Evolutionary conservation across 2,329 filamentous ascomycete genomes (phyloP).

Genomic region (Purpureocillium lavendulum): DNA sequence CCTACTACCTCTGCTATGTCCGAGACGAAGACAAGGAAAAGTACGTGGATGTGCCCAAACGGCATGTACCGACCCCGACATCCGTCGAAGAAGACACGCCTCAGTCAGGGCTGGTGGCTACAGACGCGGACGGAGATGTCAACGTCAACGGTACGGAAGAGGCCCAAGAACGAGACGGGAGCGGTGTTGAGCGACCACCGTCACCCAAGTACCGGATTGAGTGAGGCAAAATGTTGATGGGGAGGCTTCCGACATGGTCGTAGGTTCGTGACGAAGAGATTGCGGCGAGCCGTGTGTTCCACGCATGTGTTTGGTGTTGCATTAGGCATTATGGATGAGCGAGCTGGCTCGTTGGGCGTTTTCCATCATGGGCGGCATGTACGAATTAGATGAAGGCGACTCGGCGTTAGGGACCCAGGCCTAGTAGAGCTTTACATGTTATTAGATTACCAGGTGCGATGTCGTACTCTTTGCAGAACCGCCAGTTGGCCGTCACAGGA

Average conservation of each 20-base stretch:
- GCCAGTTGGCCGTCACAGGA: too few species aligned
- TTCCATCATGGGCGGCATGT: too few species aligned
- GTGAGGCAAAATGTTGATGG: not conserved
- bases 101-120: not conserved
- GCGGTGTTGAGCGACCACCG: not conserved
- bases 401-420: too few species aligned
- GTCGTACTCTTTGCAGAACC: too few species aligned
- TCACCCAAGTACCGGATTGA: conserved; percentile 2
- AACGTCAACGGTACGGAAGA: conserved; percentile 6
- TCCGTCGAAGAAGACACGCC: conserved; percentile 5
- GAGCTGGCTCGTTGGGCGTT: too few species aligned
- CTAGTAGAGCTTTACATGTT: too few species aligned
- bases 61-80: conserved; percentile 14
- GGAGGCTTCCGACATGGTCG: not conserved
- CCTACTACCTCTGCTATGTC: conserved; percentile 81
- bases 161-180: not conserved
- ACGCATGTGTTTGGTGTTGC: too few species aligned
- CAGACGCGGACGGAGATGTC: conserved; percentile 17
- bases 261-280: too few species aligned
- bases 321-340: too few species aligned
- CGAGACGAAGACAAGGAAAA: conserved; percentile 54
- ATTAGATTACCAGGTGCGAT: too few species aligned
- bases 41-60: conserved; percentile 37
- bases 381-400: too few species aligned
- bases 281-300: not conserved